Evolutionary conservation across 2,329 filamentous ascomycete species (phyloP).

Genomic region (Colletotrichum tanaceti): DNA sequence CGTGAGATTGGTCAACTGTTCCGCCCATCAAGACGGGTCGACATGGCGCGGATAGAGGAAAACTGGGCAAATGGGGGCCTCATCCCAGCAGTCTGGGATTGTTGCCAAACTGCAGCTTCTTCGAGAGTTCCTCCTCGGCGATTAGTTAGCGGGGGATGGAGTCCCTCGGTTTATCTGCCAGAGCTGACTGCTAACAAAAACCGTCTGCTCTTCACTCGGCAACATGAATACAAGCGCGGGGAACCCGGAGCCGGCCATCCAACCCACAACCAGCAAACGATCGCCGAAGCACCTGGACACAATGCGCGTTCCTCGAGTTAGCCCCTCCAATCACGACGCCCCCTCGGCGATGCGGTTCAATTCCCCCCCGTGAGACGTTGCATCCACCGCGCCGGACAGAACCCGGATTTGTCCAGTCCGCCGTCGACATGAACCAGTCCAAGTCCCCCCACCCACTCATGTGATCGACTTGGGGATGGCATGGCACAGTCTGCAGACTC

Average conservation of each 20-base stretch:
- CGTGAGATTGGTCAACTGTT: too few species aligned
- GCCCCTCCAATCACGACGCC: conserved; percentile 33
- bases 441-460: too few species aligned
- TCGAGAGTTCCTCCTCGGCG: too few species aligned
- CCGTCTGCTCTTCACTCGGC: not conserved
- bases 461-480: conserved; percentile 31
- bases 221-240: conserved; percentile 19
- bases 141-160: too few species aligned
- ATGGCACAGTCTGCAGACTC: conserved; percentile 20
- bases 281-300: conserved; percentile 11
- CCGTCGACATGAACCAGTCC: not conserved
- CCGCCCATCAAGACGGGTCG: not conserved
- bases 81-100: conserved; percentile 12
- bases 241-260: conserved; percentile 30
- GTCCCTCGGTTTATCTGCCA: not conserved
- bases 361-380: conserved; percentile 19
- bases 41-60: not conserved
- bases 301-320: conserved; percentile 8
- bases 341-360: conserved; percentile 33
- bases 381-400: conserved; percentile 3
- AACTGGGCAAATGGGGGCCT: too few species aligned
- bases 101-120: not conserved
- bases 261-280: not conserved
- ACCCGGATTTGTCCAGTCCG: conserved; percentile 9
- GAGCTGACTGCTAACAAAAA: not conserved